Conservation (phyloP, 371 early-diverging fungal species). For the Basidiobolus meristosporus region DNA sequence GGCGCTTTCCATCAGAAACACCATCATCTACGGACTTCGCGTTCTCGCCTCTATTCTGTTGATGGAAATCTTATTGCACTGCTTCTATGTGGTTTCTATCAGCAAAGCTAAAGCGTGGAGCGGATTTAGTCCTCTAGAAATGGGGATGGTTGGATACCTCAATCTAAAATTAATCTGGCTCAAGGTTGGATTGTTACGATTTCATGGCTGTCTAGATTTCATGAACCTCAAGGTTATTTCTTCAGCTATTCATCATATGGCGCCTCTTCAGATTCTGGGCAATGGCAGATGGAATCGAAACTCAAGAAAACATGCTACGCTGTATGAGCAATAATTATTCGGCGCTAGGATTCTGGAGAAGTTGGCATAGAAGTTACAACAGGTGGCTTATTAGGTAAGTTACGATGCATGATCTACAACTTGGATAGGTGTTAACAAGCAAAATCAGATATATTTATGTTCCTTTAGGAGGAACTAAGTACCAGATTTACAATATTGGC, state of each 20-base stretch:
- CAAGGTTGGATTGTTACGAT: conserved; percentile 20
- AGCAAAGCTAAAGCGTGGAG: conserved; percentile 63
- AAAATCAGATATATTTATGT: conserved; percentile 58
- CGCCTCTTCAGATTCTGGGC: conserved; percentile 88
- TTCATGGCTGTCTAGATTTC: too few relatives aligned
- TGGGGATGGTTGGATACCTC: conserved; percentile 62
- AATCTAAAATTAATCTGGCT: conserved; percentile 81
- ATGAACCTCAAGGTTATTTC: too few relatives aligned
- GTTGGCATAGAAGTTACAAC: conserved; percentile 83
- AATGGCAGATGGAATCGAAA: conserved; percentile 65
- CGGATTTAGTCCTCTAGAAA: conserved; percentile 42
- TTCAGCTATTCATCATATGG: conserved; percentile 41
- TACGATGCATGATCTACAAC: not conserved
- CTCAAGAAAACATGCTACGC: conserved; percentile 80
- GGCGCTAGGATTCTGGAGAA: conserved; percentile 74
- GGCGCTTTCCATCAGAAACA: conserved; percentile 12
- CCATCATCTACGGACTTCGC: conserved; percentile 20
- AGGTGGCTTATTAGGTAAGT: conserved; percentile 59
- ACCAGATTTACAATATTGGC: conserved; percentile 47
- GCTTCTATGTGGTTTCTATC: conserved; percentile 69
- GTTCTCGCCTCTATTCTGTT: conserved; percentile 25
- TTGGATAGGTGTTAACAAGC: not conserved
- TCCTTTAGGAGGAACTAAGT: conserved; percentile 68
- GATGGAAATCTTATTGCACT: conserved; percentile 73
- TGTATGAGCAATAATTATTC: conserved; percentile 89